phyloP scores from a whole-genome alignment of 2,329 filamentous ascomycete species.

The Alternaria triticina region DNA sequence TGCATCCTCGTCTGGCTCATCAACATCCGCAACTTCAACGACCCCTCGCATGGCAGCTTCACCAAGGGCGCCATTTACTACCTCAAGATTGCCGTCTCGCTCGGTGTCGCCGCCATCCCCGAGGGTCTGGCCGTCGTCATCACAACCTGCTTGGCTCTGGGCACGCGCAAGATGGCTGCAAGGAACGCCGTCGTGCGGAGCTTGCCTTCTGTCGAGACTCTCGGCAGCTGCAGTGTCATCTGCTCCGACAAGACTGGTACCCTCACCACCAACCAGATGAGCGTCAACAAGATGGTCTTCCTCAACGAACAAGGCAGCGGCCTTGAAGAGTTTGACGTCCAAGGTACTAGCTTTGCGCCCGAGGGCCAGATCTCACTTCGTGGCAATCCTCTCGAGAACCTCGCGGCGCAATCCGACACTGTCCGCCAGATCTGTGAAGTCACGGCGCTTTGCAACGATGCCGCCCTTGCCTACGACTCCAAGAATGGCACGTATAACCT shows the following conservation, averaged over 20 bases:
- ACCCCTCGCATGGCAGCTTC: conserved; percentile 91
- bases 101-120: conserved; percentile 96
- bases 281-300: conserved; percentile 90
- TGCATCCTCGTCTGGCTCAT: conserved; percentile 97
- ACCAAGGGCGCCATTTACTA: conserved; percentile 99
- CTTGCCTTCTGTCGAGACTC: conserved; percentile 93
- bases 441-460: conserved; percentile 84
- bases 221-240: conserved; percentile 98
- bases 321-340: conserved; percentile 85
- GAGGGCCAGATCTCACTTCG: conserved; percentile 73
- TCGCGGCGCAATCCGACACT: conserved; percentile 75
- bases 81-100: conserved; percentile 97
- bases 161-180: conserved; percentile 97
- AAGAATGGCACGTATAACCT: conserved; percentile 77
- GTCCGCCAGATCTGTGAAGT: conserved; percentile 77
- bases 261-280: conserved; percentile 99
- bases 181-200: conserved; percentile 98
- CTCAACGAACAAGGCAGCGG: conserved; percentile 74
- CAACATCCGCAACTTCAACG: conserved; percentile 96
- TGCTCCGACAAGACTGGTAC: conserved; percentile 99
- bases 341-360: conserved; percentile 91
- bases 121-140: conserved; percentile 98
- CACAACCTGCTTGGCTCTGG: conserved; percentile 95
- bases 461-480: conserved; percentile 80
- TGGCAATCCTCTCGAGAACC: conserved; percentile 71